Conservation (phyloP, 768 basidiomycete species). For the Daedalea quercina region DNA sequence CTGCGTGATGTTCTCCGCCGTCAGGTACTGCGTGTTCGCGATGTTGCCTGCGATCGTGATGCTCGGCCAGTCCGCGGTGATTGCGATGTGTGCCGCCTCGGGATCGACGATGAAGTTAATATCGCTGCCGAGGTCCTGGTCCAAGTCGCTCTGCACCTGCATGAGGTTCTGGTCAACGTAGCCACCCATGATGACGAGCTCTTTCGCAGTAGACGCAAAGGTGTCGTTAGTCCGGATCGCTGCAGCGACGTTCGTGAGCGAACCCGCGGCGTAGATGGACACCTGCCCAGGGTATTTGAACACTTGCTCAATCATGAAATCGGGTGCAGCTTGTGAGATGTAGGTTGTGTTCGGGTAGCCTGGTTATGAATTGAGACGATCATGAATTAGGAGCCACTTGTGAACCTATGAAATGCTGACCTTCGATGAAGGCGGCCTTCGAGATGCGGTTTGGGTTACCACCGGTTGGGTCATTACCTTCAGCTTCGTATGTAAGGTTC, state of each 20-base stretch:
- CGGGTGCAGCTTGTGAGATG: background rate
- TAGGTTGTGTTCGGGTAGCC: background rate
- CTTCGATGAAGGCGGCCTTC: background rate
- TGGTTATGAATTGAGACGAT: background rate
- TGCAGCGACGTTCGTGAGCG: background rate
- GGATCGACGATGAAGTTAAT: background rate
- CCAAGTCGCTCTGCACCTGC: background rate
- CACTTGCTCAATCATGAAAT: background rate
- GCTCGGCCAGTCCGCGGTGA: background rate
- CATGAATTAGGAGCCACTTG: background rate
- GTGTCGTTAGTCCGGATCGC: background rate
- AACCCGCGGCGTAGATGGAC: background rate
- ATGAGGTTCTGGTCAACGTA: background rate
- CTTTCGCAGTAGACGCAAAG: background rate
- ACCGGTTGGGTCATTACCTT: background rate
- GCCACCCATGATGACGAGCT: background rate
- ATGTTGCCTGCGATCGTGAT: background rate
- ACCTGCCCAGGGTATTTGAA: background rate
- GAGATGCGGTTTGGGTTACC: background rate
- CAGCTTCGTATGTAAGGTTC: background rate
- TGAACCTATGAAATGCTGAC: background rate
- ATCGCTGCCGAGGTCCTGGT: background rate
- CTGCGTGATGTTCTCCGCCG: background rate
- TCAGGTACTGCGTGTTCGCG: background rate
- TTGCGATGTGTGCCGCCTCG: background rate